Percentiles rank a stretch among this genome's conserved stretches.
Conservation (phyloP, 225 moss, liverwort and hornwort genomes). For the Pseudisothecium myosuroides region DNA sequence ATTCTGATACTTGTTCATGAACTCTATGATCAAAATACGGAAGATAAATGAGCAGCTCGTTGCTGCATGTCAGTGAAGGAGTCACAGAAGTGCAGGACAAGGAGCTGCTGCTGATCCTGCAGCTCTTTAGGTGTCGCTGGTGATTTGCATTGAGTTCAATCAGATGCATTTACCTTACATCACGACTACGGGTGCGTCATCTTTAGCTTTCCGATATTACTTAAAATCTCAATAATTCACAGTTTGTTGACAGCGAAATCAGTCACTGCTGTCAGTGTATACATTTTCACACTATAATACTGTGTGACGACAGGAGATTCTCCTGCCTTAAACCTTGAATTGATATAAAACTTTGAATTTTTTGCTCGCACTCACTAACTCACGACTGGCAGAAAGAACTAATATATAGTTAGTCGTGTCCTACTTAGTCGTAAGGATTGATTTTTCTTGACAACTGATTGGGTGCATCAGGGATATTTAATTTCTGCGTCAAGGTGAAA, state of each 20-base stretch:
- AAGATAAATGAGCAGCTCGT: constrained; percentile 36
- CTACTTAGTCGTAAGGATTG: background rate
- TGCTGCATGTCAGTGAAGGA: constrained; percentile 28
- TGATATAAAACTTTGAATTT: background rate
- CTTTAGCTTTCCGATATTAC: background rate
- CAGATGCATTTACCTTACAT: background rate
- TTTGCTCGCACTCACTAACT: background rate
- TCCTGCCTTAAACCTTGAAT: background rate
- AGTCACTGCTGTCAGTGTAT: background rate
- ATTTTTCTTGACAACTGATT: background rate
- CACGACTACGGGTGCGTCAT: background rate
- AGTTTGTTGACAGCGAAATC: background rate
- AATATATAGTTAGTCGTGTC: background rate
- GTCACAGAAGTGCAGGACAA: background rate
- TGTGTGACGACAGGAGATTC: background rate
- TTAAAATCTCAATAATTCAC: background rate
- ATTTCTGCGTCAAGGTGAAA: background rate
- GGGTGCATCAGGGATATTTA: background rate
- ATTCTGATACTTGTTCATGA: background rate
- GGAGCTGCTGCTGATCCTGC: background rate
- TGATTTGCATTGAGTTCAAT: background rate
- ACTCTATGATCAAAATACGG: background rate
- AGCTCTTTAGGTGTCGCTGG: background rate
- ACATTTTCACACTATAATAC: background rate
- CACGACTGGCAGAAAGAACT: background rate